Evolutionary conservation across 352 stramenopile species (phyloP), one percentile per base, ranked within the genome.

Genomic region (Pythium dissotocum): DNA sequence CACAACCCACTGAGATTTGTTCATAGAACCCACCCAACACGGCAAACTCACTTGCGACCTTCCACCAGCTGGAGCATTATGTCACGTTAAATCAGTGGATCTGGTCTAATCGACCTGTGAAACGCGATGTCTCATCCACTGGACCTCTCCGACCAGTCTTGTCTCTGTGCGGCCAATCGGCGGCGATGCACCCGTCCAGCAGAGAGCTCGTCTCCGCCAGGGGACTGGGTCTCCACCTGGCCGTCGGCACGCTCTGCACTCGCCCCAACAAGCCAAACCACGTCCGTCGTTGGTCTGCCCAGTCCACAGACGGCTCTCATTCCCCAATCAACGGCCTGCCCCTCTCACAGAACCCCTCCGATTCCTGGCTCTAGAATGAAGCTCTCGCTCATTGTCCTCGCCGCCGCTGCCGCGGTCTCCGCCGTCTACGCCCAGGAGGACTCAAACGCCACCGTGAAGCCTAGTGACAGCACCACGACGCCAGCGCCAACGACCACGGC

Each of bases 381-480:
- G 38, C 56, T 62, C 56, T 62, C 56, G 24, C n/a, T 42, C 24
- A 32, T 62, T 16, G 10, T 62, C 56, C 16, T 62, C n/a, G 56
- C 56, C 4, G 56, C 56, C 8, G 38, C 56, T 6, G 56, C 56
- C 6, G 53, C 56, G 13, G n/a, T 62, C 56, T 62, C 56, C 2
- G 38, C 38, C 5, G 56, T 53, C 24, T 42, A 53, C 56, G 56
- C 38, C 21, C 28, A 30, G 28, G 36, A 53, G 9, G 24, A 44
- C 38, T 44, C 38, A 9, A 44, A 44, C 38, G 38, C 38, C 10
- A 44, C 38, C 13, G 38, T 44, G 38, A 44, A 44, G 38, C 38
- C 38, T 10, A 18, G 16, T n/a, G 38, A 44, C 38, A 44, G 38
- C 38, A 18, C 46, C 18, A 53, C 46, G 4, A 53, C 18, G 6